A percentile compares a stretch with the other conserved stretches of the same genome.
Conservation (phyloP, 2,329 filamentous ascomycete genomes). For the Ceratocystis alfenasii region DNA sequence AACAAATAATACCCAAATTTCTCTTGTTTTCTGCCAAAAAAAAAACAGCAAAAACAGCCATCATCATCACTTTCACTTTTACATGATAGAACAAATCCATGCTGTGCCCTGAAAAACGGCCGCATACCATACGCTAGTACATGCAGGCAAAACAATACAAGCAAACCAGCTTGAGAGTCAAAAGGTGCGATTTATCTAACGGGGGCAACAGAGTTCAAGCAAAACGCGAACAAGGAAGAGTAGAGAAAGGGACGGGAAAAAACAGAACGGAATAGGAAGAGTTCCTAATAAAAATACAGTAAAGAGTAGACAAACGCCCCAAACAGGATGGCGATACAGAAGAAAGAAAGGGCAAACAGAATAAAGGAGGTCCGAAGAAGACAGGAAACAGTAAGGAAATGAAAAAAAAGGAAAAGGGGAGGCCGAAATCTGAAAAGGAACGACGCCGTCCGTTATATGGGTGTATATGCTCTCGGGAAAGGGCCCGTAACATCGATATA, state of each 20-base stretch:
- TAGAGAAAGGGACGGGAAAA: neutral
- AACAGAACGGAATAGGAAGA: neutral
- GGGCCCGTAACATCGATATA: slow-evolving; percentile 2
- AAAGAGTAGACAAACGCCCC: neutral
- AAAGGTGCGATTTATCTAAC: neutral
- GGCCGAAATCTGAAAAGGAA: neutral
- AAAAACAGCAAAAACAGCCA: neutral
- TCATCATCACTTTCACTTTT: neutral
- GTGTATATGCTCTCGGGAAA: slow-evolving; percentile 3
- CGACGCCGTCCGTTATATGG: neutral
- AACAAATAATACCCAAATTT: neutral
- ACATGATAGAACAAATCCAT: neutral
- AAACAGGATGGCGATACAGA: neutral
- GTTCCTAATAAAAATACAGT: slow-evolving; percentile 9
- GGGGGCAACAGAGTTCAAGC: neutral
- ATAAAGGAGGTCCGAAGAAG: neutral
- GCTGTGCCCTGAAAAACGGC: neutral
- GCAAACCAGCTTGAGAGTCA: neutral
- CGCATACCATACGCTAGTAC: neutral
- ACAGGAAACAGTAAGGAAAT: neutral
- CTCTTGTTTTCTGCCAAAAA: too few relatives aligned
- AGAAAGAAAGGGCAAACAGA: neutral
- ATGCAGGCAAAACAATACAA: neutral
- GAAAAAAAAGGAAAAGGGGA: neutral
- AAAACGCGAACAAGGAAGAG: neutral